phyloP scores from a whole-genome alignment of 75 land plant species.

The Selaginella moellendorffii region DNA sequence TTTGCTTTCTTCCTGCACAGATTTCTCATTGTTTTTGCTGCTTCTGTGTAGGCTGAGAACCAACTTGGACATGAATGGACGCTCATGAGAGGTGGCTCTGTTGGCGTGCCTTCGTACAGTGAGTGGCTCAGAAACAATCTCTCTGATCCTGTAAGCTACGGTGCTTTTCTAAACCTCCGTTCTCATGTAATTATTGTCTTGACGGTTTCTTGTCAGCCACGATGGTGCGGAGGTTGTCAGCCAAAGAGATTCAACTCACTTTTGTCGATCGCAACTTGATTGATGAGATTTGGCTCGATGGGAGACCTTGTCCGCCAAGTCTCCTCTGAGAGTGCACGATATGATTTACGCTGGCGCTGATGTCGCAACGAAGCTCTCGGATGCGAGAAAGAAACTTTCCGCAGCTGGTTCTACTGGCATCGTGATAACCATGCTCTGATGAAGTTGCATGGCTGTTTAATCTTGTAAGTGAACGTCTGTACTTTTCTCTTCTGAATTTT shows the following conservation, averaged over 20 bases:
- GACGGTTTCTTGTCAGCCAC: too few species aligned
- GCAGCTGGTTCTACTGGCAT: conserved; percentile 57
- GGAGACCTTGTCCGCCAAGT: conserved; percentile 53
- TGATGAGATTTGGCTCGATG: conserved; percentile 76
- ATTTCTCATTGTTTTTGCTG: neutral
- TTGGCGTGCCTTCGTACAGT: conserved; percentile 60
- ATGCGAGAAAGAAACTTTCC: conserved; percentile 37
- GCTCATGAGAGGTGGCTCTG: conserved; percentile 75
- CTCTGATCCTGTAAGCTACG: conserved; percentile 69
- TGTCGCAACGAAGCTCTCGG: conserved; percentile 60
- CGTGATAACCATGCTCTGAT: conserved; percentile 81
- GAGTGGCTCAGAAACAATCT: conserved; percentile 84
- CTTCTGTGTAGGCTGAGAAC: conserved; percentile 67
- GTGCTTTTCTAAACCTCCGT: too few species aligned
- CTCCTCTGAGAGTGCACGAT: conserved; percentile 70
- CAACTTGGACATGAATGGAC: conserved; percentile 72
- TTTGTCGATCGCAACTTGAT: conserved; percentile 72
- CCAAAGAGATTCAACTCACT: too few species aligned
- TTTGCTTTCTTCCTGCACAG: neutral
- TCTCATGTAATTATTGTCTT: too few species aligned
- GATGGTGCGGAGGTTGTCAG: too few species aligned
- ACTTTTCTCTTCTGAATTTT: conserved; percentile 6
- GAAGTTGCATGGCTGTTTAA: conserved; percentile 94
- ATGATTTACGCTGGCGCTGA: conserved; percentile 72
- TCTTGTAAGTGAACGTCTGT: conserved; percentile 72